phyloP scores from a whole-genome alignment of 2,329 filamentous ascomycete genomes.

The Immersiporthe knoxdaviesiana region DNA sequence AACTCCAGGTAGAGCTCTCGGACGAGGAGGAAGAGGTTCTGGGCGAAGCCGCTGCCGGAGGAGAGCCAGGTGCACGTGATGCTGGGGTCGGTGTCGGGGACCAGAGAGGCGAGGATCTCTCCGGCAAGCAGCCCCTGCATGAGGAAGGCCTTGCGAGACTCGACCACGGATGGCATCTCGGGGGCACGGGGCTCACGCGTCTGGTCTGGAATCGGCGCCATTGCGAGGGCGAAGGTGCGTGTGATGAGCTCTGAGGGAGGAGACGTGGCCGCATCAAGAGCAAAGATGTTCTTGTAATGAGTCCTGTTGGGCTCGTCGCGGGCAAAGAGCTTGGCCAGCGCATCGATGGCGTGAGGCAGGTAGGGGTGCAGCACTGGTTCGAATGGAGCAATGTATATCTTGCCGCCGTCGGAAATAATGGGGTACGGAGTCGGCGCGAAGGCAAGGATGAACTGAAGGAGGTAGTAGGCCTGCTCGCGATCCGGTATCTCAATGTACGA shows the following conservation, averaged over 20 bases:
- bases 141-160: slow-evolving; percentile 83
- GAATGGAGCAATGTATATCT: slow-evolving; percentile 78
- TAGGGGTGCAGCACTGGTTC: slow-evolving; percentile 84
- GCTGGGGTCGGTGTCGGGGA: slow-evolving; percentile 64
- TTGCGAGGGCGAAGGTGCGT: slow-evolving; percentile 81
- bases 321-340: slow-evolving; percentile 86
- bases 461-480: slow-evolving; percentile 82
- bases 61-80: slow-evolving; percentile 81
- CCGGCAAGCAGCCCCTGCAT: slow-evolving; percentile 92
- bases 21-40: slow-evolving; percentile 76
- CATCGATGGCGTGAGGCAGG: slow-evolving; percentile 86
- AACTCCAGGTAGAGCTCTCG: slow-evolving; percentile 70
- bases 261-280: slow-evolving; percentile 66
- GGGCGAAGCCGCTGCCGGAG: slow-evolving; percentile 81
- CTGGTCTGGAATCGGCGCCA: slow-evolving; percentile 80
- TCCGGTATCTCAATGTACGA: slow-evolving; percentile 79
- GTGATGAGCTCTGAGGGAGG: slow-evolving; percentile 81
- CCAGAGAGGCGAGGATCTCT: slow-evolving; percentile 80
- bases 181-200: slow-evolving; percentile 57
- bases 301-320: slow-evolving; percentile 90
- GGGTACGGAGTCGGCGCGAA: slow-evolving; percentile 84
- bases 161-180: slow-evolving; percentile 68
- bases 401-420: slow-evolving; percentile 47
- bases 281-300: slow-evolving; percentile 81
- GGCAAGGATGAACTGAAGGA: slow-evolving; percentile 86